Evolutionary conservation across 2,329 filamentous ascomycete genomes (phyloP), one percentile per base, ranked within the genome.

Genomic region (Anisogramma anomala): DNA sequence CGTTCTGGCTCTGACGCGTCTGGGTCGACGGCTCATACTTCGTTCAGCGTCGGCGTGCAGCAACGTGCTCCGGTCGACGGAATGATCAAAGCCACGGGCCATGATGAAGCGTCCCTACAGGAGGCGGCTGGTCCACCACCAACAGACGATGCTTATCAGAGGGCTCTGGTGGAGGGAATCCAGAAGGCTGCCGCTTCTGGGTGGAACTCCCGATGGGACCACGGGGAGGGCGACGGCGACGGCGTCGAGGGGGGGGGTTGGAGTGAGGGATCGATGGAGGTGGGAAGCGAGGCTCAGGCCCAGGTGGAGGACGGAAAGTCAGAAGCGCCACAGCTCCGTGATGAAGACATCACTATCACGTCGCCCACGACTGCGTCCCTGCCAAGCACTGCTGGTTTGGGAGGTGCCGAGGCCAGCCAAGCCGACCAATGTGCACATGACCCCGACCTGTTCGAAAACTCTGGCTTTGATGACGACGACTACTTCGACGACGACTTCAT

Each of bases 401-500:
- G 27, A 10, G 14, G 28, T 11, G 35, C 28, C 52, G 6, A 52
- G 49, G 13, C 47, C 49, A 28, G 51, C 53, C 30, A 33, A 19
- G 74, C 74, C 41, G 70, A 73, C 47, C 68, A 71, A 61, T 73
- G 81, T 39, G 81, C 89, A 49, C 81, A 86, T 47, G 70, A 43
- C 26, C 37, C 5, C 22, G 5, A 23, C 9, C 22, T 23, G 6
- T 23, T 23, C 22, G 22, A 23, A 23, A 9, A n/a, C n/a, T n/a
- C n/a, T 19, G 39, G 37, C 3, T 55, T 71, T 50, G 75, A 79
- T 45, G 74, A 81, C 49, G 74, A 77, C 45, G 77, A 80, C 33
- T 71, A 84, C 37, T 84, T 85, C 45, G 87, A 96, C 50, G 88
- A 95, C 52, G 78, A 79, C 23, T 91, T 96, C 52, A 93, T 98